Evolutionary conservation across 2,329 filamentous ascomycete species (phyloP).

Genomic region (Macroventuria anomochaeta): DNA sequence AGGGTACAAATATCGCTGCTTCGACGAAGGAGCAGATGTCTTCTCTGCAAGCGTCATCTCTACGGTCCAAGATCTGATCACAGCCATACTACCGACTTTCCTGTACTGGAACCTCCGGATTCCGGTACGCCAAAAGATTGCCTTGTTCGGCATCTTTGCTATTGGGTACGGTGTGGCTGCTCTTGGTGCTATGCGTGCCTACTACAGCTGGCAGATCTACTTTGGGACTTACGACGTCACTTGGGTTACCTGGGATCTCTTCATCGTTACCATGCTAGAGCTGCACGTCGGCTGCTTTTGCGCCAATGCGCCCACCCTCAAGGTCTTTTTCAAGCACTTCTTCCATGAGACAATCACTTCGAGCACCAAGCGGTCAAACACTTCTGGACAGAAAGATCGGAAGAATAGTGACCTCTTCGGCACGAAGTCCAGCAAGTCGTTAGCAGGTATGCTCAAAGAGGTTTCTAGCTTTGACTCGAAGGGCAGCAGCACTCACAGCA

Average conservation of each 20-base stretch:
- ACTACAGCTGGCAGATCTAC: constrained; percentile 38
- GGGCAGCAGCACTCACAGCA: constrained; percentile 9
- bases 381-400: not conserved
- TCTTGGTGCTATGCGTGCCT: constrained; percentile 32
- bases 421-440: constrained; percentile 15
- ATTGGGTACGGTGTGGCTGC: constrained; percentile 41
- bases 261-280: constrained; percentile 33
- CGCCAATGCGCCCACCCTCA: constrained; percentile 40
- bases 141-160: constrained; percentile 40
- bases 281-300: constrained; percentile 41
- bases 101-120: constrained; percentile 43
- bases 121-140: constrained; percentile 37
- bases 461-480: constrained; percentile 20
- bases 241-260: constrained; percentile 33
- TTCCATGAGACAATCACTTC: constrained; percentile 32
- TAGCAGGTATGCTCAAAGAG: constrained; percentile 10
- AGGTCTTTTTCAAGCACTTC: constrained; percentile 44
- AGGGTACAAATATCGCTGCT: constrained; percentile 39
- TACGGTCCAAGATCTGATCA: constrained; percentile 36
- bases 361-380: constrained; percentile 8
- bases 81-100: constrained; percentile 41
- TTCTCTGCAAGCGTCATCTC: constrained; percentile 39
- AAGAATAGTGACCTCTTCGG: not conserved
- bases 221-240: constrained; percentile 41
- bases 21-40: constrained; percentile 43